Conservation (phyloP, 768 basidiomycete genomes). For the Lactarius vividus region DNA sequence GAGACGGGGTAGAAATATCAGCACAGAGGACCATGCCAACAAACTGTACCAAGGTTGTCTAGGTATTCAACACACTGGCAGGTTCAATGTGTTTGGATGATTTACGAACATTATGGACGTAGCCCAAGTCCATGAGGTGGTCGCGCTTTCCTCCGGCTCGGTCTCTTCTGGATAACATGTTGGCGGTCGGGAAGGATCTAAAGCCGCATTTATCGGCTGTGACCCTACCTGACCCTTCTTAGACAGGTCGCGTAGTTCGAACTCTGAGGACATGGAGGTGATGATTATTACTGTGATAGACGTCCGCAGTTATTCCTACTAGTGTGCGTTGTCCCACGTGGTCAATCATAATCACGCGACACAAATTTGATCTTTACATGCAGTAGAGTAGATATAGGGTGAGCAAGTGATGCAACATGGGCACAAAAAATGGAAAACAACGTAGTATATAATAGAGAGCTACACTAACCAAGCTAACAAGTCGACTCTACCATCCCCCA, state of each 20-base stretch:
- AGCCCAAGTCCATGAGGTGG: conserved; percentile 24
- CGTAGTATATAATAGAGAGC: conserved; percentile 26
- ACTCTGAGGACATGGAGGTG: conserved; percentile 20
- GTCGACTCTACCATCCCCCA: conserved; percentile 34
- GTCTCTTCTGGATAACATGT: conserved; percentile 1
- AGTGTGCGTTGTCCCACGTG: neutral
- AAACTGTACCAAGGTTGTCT: conserved; percentile 26
- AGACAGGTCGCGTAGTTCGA: conserved; percentile 44
- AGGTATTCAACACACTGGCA: neutral
- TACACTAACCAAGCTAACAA: conserved; percentile 14
- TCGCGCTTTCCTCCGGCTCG: conserved; percentile 15
- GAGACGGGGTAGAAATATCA: conserved; percentile 56
- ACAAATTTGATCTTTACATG: conserved; percentile 8
- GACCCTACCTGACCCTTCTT: conserved; percentile 16
- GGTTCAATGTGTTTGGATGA: conserved; percentile 8
- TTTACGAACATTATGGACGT: conserved; percentile 24
- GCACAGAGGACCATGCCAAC: conserved; percentile 29
- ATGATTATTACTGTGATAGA: neutral
- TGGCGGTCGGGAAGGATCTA: conserved; percentile 1
- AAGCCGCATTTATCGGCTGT: neutral
- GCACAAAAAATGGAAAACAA: conserved; percentile 17
- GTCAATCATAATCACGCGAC: conserved; percentile 15
- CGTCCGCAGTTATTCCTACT: neutral
- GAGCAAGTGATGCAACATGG: neutral
- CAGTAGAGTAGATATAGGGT: conserved; percentile 1